A percentile compares a stretch with the other conserved stretches of the same genome.
These are phyloP conservation scores for Penicillium simplicissimum DNA, from an alignment of 495 filamentous ascomycete genomes.

Conservation along the genomic window DNA sequence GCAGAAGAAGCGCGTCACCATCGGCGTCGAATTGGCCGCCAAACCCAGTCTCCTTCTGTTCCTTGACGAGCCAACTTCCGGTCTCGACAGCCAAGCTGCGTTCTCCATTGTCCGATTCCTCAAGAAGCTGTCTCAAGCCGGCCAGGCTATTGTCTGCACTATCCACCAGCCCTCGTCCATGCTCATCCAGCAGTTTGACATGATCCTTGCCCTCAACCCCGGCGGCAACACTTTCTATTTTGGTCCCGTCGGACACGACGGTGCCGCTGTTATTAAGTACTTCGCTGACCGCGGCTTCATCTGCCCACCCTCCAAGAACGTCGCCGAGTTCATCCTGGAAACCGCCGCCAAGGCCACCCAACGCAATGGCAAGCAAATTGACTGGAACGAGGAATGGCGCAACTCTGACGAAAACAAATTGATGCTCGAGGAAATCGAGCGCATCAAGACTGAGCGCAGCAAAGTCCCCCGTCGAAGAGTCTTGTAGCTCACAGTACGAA, in stretches of 20 bases:
- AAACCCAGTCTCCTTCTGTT: constrained; percentile 81
- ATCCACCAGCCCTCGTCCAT: constrained; percentile 78
- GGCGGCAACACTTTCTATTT: constrained; percentile 77
- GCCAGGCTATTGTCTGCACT: constrained; percentile 77
- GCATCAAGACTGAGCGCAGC: constrained; percentile 56
- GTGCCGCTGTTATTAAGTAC: constrained; percentile 62
- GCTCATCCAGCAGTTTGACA: constrained; percentile 75
- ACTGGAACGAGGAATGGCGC: constrained; percentile 75
- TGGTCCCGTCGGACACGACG: constrained; percentile 67
- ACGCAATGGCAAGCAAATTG: constrained; percentile 51
- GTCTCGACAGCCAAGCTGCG: constrained; percentile 83
- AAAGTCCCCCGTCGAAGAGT: constrained; percentile 44
- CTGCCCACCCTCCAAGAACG: constrained; percentile 66
- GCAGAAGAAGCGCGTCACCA: constrained; percentile 75
- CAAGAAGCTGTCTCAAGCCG: constrained; percentile 75
- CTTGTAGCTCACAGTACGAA: constrained; percentile 46
- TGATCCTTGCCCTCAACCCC: constrained; percentile 68
- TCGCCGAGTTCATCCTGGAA: constrained; percentile 86
- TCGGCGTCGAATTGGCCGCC: constrained; percentile 89
- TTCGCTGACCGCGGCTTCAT: constrained; percentile 62
- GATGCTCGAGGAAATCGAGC: constrained; percentile 60
- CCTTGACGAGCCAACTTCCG: constrained; percentile 79
- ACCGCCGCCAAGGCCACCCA: constrained; percentile 64
- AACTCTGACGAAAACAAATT: constrained; percentile 56
- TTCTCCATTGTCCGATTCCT: constrained; percentile 82